Base-by-base conservation (phyloP, 139 green algal species). In the Haematococcus sp. region DNA sequence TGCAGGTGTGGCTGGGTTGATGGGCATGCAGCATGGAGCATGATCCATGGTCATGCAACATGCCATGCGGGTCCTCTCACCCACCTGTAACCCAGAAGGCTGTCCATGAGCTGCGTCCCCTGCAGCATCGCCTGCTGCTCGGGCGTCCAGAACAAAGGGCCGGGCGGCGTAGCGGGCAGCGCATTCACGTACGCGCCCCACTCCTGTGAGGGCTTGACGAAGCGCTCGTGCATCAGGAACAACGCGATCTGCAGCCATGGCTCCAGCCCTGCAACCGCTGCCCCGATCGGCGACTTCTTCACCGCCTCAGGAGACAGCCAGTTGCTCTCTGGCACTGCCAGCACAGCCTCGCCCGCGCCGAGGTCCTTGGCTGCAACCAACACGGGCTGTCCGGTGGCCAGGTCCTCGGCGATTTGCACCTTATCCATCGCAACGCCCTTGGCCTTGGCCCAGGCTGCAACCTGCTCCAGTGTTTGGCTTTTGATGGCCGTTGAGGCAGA, bases 201-300 rank as follows among this genome's bases (percentile, higher is more conserved):
- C 40, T 60, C 64, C 52, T 25, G 20, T 49, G 61, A 52, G 55
- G 23, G 1, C 33, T 44, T 31, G 30, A 63, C 70, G 54, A 52
- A 33, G 2, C 78, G 75, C 63, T 93, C 89, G n/a, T 84, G 63
- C 15, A 96, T 59, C n/a, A 97, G 74, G 33, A 90, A 81, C 32
- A 97, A 76, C 4, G 91, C 81, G 1, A 96, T 35, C 66, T 90
- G 84, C 70, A 94, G 60, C 92, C 92, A 97, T 15, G 88, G 79
- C 75, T 93, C 86, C 63, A 91, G 68, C 0, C 70, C 55, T 1
- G 40, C 73, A 11, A 89, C 65, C 0, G 55, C 30, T 11, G 75
- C 58, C 16, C 72, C 82, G 11, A 84, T 74, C 1, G 55, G 16
- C 4, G 78, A 68, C 31, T 77, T 77, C 27, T 73, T 68, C 1